These are phyloP conservation scores for Magnolia sinica DNA, from an alignment of 164 flowering plant genomes.

Conservation along the genomic window DNA sequence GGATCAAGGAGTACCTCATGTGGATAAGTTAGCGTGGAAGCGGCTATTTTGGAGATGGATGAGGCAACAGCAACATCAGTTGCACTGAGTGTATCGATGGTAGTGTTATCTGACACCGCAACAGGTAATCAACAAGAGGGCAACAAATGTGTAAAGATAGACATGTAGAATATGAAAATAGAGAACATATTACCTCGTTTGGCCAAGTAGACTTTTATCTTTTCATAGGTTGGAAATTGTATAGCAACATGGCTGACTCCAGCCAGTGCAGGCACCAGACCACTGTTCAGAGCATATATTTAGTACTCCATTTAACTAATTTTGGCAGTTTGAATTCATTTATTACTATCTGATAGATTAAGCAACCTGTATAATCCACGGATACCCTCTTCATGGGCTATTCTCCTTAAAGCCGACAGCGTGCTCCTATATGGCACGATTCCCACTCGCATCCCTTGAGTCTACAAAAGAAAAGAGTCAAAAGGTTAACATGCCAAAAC, in stretches of 20 bases:
- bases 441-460: slow-evolving; percentile 83
- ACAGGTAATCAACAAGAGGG: slow-evolving; percentile 6
- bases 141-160: neutral
- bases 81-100: slow-evolving; percentile 73
- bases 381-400: slow-evolving; percentile 85
- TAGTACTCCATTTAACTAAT: neutral
- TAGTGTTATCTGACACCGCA: slow-evolving; percentile 50
- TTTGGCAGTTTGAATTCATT: neutral
- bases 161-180: neutral
- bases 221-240: slow-evolving; percentile 93
- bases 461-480: slow-evolving; percentile 40
- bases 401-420: slow-evolving; percentile 84
- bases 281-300: slow-evolving; percentile 48
- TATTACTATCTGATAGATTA: neutral
- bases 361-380: slow-evolving; percentile 89
- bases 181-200: slow-evolving; percentile 39
- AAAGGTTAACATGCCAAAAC: neutral
- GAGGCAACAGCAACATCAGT: slow-evolving; percentile 93
- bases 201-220: slow-evolving; percentile 79
- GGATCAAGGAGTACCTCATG: slow-evolving; percentile 68
- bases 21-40: slow-evolving; percentile 96
- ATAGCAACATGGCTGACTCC: slow-evolving; percentile 98
- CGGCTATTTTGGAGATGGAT: slow-evolving; percentile 85
- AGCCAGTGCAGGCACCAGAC: slow-evolving; percentile 94
- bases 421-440: slow-evolving; percentile 73